phyloP scores from a whole-genome alignment of 176 grass and related monocot genomes.

The Canna indica region DNA sequence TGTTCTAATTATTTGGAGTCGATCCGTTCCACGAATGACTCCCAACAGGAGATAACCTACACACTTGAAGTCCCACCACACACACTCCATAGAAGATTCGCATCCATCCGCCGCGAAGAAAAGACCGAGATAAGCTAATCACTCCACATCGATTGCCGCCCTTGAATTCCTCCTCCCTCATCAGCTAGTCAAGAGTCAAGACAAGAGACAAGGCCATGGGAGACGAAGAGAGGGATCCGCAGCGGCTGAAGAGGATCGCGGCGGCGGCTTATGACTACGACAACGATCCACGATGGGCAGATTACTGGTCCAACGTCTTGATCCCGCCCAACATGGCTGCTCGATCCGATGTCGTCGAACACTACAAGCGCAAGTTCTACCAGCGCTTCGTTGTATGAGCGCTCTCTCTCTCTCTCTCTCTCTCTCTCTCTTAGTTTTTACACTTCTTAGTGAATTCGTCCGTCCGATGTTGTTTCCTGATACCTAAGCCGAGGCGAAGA shows the following conservation, averaged over 20 bases:
- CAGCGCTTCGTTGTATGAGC: constrained; percentile 34
- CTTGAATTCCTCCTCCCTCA: neutral
- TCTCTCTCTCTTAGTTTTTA: neutral
- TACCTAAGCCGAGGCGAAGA: neutral
- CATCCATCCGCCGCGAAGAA: neutral
- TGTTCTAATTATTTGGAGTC: no score
- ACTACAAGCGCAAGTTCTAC: constrained; percentile 78
- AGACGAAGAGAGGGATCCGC: constrained; percentile 39
- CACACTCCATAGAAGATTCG: neutral
- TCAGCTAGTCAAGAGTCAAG: no score
- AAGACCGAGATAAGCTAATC: neutral
- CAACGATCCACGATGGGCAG: constrained; percentile 36
- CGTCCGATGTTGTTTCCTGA: neutral
- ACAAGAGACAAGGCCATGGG: constrained; percentile 26
- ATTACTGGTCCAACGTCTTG: constrained; percentile 36
- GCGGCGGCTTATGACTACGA: constrained; percentile 61
- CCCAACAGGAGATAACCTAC: no score
- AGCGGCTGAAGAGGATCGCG: constrained; percentile 30
- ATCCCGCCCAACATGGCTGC: constrained; percentile 49
- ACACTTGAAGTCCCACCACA: no score
- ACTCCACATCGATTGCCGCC: neutral
- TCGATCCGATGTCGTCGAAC: constrained; percentile 43
- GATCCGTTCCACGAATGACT: no score
- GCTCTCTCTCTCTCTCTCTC: neutral
- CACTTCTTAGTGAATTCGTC: no score